Conservation (phyloP, 1,284 basidiomycete genomes). For the Ustilago cynodontis region DNA sequence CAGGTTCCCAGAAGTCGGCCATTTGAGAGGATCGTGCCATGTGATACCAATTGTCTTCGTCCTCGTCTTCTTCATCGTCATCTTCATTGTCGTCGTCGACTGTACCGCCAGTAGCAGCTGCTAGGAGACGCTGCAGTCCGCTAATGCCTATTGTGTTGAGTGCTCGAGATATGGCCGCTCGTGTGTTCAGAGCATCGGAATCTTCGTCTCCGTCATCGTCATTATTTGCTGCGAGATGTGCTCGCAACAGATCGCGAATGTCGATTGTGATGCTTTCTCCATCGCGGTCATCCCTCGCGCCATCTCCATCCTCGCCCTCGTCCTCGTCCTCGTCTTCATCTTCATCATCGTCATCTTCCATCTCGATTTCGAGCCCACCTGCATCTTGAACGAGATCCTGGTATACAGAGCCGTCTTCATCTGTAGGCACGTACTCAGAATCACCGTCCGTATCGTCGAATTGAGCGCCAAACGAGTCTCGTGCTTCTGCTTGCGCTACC, state of each 20-base stretch:
- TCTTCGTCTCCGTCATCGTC: conserved; percentile 26
- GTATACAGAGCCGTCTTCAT: conserved; percentile 32
- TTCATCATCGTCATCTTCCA: conserved; percentile 41
- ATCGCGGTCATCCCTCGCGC: conserved; percentile 17
- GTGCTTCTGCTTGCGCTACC: conserved; percentile 44
- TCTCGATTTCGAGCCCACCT: conserved; percentile 43
- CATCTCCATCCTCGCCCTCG: conserved; percentile 22
- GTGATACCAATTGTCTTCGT: conserved; percentile 47
- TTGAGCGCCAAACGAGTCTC: conserved; percentile 25
- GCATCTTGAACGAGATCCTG: conserved; percentile 36
- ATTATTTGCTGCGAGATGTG: conserved; percentile 26
- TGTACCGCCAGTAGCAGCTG: conserved; percentile 29
- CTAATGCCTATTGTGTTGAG: conserved; percentile 54
- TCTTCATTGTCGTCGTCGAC: conserved; percentile 52
- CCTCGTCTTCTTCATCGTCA: conserved; percentile 47
- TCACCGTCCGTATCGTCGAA: conserved; percentile 47
- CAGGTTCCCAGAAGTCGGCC: conserved; percentile 61
- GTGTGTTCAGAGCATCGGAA: conserved; percentile 19
- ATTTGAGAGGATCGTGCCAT: conserved; percentile 43
- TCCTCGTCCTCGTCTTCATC: conserved; percentile 26
- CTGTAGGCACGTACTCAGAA: conserved; percentile 36
- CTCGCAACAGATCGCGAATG: conserved; percentile 49
- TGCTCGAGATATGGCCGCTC: conserved; percentile 36
- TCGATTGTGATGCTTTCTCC: conserved; percentile 48
- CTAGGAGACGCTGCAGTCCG: conserved; percentile 52